phyloP scores from a whole-genome alignment of 2,329 filamentous ascomycete species.

The Colletotrichum camelliae region DNA sequence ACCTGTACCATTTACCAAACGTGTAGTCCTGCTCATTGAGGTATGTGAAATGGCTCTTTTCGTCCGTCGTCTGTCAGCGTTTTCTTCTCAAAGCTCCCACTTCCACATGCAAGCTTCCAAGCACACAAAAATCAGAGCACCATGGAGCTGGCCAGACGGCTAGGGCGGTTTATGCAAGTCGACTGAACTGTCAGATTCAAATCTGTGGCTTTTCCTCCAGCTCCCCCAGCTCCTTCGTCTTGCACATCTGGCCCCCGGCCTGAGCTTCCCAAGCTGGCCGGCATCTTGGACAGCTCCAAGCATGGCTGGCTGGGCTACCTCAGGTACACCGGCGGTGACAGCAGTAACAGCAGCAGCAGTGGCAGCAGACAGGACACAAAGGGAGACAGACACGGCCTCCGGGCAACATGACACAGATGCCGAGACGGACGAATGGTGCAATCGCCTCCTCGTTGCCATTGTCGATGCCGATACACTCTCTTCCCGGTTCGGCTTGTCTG shows the following conservation, averaged over 20 bases:
- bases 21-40: constrained; percentile 20
- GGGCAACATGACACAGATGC: neutral
- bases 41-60: constrained; percentile 8
- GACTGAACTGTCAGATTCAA: neutral
- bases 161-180: neutral
- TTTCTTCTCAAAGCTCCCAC: neutral
- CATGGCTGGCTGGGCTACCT: neutral
- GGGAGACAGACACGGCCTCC: neutral
- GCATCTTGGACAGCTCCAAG: constrained; percentile 12
- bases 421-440: neutral
- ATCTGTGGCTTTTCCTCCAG: neutral
- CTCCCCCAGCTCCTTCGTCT: neutral
- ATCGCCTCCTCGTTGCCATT: neutral
- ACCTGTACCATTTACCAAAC: neutral
- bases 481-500: neutral
- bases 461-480: neutral
- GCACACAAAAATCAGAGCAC: neutral
- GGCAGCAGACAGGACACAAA: neutral
- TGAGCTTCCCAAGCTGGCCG: neutral
- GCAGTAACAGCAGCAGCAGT: neutral
- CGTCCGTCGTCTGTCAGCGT: neutral
- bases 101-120: neutral
- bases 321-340: neutral
- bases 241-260: neutral
- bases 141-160: neutral